Evolutionary conservation across 768 basidiomycete species (phyloP).

Genomic region (Chiua virens): DNA sequence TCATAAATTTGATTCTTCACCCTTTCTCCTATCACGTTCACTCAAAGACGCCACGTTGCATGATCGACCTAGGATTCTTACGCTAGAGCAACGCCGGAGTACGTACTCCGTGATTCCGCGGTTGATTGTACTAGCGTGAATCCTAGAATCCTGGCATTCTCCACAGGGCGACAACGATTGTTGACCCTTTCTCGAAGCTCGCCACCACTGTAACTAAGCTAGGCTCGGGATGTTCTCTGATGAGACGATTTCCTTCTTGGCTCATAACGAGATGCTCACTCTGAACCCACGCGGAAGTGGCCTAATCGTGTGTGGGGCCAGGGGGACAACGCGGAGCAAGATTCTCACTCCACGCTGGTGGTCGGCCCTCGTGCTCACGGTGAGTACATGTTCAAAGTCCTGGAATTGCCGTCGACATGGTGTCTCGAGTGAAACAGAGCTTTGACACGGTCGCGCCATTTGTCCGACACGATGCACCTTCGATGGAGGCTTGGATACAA

Average conservation of each 20-base stretch:
- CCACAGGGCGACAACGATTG: no score
- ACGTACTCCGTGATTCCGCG: background rate
- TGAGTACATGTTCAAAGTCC: background rate
- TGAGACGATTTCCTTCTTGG: no score
- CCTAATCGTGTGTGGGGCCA: background rate
- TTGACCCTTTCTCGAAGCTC: background rate
- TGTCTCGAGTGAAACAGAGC: no score
- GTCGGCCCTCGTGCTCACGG: background rate
- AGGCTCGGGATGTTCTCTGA: no score
- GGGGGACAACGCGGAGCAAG: background rate
- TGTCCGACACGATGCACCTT: no score
- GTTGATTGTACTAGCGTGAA: background rate
- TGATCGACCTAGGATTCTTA: background rate
- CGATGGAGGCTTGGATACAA: background rate
- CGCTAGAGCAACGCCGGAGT: background rate
- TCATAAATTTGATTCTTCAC: constrained; percentile 5
- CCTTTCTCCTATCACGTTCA: constrained; percentile 11
- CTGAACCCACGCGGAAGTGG: background rate
- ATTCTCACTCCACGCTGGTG: background rate
- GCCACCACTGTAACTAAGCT: no score
- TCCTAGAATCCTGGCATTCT: no score
- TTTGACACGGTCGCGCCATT: no score
- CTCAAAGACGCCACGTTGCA: constrained; percentile 6
- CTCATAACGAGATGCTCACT: no score
- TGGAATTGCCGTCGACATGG: background rate